Conservation (phyloP, 2,329 filamentous ascomycete genomes). For the Alternaria panax region DNA sequence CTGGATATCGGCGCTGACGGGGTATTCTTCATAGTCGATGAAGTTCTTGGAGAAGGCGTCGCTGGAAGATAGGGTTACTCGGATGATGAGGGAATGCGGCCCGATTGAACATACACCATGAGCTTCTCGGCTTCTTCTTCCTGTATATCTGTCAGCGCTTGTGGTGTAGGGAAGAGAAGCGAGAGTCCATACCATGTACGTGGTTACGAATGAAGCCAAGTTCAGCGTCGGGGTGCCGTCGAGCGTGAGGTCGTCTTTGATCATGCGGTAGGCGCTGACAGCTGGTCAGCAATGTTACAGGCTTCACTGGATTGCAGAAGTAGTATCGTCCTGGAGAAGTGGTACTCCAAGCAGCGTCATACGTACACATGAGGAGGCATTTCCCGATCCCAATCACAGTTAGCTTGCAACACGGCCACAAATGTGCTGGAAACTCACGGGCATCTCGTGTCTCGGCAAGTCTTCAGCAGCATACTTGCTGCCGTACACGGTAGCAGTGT, state of each 20-base stretch:
- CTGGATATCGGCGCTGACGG: constrained; percentile 66
- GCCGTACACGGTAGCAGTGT: constrained; percentile 85
- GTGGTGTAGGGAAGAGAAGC: constrained; percentile 36
- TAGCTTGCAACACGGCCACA: not conserved
- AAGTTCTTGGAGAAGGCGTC: constrained; percentile 96
- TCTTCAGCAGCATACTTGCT: constrained; percentile 82
- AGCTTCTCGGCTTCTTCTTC: constrained; percentile 96
- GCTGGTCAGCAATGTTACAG: not conserved
- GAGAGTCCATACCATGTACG: constrained; percentile 75
- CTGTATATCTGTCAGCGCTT: constrained; percentile 51
- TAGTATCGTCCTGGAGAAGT: not conserved
- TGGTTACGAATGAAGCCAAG: constrained; percentile 91
- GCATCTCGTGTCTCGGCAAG: constrained; percentile 84
- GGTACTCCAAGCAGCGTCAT: too few species aligned
- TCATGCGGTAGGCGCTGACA: constrained; percentile 82
- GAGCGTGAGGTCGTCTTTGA: constrained; percentile 85
- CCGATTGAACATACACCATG: constrained; percentile 71
- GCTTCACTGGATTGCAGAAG: too few species aligned
- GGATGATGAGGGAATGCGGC: not conserved
- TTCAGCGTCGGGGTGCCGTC: constrained; percentile 73
- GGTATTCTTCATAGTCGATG: constrained; percentile 61
- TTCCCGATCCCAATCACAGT: constrained; percentile 56
- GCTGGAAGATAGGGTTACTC: constrained; percentile 23
- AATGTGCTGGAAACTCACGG: constrained; percentile 60
- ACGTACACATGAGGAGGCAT: constrained; percentile 81